These are phyloP conservation scores for Apiotrichum laibachii DNA, from an alignment of 1,284 basidiomycete species.

Conservation along the genomic window DNA sequence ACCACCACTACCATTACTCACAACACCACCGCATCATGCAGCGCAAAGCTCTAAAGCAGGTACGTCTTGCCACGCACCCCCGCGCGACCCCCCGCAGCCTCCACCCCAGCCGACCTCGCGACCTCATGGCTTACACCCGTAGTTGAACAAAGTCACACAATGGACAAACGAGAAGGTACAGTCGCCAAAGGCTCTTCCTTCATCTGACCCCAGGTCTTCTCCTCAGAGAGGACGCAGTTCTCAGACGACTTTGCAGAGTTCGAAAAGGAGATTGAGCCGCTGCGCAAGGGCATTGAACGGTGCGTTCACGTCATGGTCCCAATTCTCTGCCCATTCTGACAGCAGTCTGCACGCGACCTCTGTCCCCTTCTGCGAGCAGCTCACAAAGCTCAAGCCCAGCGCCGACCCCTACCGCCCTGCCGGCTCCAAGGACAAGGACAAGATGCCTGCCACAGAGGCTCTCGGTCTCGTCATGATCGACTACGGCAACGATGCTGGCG, in stretches of 20 bases:
- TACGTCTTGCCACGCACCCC: conserved; percentile 8
- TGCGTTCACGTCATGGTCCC: conserved; percentile 44
- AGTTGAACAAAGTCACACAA: conserved; percentile 50
- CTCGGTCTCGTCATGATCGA: conserved; percentile 80
- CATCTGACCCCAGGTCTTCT: conserved; percentile 56
- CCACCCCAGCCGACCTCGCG: not conserved
- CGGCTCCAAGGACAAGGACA: conserved; percentile 41
- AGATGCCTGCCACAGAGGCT: conserved; percentile 64
- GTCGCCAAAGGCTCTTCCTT: not conserved
- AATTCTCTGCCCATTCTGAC: not conserved
- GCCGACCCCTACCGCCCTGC: conserved; percentile 46
- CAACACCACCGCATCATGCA: conserved; percentile 35
- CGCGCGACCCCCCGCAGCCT: not conserved
- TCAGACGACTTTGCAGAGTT: conserved; percentile 65
- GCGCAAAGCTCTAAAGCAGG: conserved; percentile 49
- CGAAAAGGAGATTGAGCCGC: conserved; percentile 67
- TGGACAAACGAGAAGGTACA: conserved; percentile 49
- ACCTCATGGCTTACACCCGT: conserved; percentile 6
- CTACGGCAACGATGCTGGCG: conserved; percentile 76
- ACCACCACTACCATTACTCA: not conserved
- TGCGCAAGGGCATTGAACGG: conserved; percentile 63
- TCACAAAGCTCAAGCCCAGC: conserved; percentile 45
- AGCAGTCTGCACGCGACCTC: conserved; percentile 49
- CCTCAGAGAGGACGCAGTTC: conserved; percentile 61
- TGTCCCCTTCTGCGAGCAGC: conserved; percentile 40